Evolutionary conservation across 2,329 filamentous ascomycete genomes (phyloP).

Genomic region (Pseudogymnoascus sp.): DNA sequence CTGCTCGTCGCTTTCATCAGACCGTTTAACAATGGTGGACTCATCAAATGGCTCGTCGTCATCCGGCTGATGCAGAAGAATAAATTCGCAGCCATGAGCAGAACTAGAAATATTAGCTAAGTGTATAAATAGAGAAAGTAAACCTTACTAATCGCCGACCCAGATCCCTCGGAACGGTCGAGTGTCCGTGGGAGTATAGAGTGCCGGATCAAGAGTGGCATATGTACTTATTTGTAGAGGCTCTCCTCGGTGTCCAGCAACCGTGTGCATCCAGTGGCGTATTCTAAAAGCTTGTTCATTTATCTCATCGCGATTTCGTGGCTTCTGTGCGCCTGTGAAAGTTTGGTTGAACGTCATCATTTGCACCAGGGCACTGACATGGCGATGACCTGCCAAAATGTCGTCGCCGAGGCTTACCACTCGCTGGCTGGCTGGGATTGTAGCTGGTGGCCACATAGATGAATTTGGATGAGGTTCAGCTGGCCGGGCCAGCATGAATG

Average conservation of each 20-base stretch:
- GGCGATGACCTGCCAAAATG: conserved; percentile 34
- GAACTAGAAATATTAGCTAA: conserved; percentile 61
- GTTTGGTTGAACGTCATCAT: neutral
- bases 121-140: neutral
- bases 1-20: conserved; percentile 40
- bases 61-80: conserved; percentile 72
- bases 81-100: conserved; percentile 80
- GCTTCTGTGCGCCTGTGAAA: conserved; percentile 31
- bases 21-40: conserved; percentile 34
- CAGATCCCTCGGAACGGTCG: conserved; percentile 89
- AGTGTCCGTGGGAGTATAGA: conserved; percentile 73
- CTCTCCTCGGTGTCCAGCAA: conserved; percentile 35
- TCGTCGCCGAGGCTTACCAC: conserved; percentile 44
- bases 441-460: conserved; percentile 69
- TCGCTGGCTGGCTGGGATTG: conserved; percentile 51
- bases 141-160: conserved; percentile 45
- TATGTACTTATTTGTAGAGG: conserved; percentile 56
- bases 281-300: conserved; percentile 68
- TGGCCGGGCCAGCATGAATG: conserved; percentile 60
- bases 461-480: conserved; percentile 35
- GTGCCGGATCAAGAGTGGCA: conserved; percentile 61
- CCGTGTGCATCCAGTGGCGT: conserved; percentile 68
- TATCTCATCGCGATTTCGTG: conserved; percentile 50
- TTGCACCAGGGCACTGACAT: neutral
- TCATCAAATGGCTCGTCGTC: conserved; percentile 35